Percentiles rank a stretch among this genome's conserved stretches.
Conservation (phyloP, 495 filamentous ascomycete species). For the Lasiosphaeria miniovina region DNA sequence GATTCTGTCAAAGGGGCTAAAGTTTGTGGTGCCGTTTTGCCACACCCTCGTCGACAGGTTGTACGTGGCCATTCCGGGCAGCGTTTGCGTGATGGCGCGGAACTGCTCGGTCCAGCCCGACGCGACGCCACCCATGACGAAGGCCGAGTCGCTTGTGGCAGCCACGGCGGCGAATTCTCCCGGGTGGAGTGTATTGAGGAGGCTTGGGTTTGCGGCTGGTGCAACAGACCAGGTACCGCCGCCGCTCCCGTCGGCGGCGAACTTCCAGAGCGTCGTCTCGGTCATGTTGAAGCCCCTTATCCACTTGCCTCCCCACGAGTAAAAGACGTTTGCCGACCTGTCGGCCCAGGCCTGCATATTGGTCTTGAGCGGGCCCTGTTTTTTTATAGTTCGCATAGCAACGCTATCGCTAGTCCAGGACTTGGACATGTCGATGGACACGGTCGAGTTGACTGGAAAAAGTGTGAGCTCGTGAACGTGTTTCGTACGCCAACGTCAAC, state of each 20-base stretch:
- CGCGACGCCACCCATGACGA: slow-evolving; percentile 17
- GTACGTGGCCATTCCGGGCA: slow-evolving; percentile 22
- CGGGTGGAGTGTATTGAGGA: slow-evolving; percentile 7
- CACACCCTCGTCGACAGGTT: slow-evolving; percentile 19
- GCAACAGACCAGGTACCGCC: slow-evolving; percentile 35
- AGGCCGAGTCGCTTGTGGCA: slow-evolving; percentile 9
- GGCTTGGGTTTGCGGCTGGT: background rate
- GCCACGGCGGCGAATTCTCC: slow-evolving; percentile 5
- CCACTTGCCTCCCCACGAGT: slow-evolving; percentile 36
- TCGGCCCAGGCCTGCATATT: slow-evolving; percentile 33
- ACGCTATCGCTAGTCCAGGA: slow-evolving; percentile 35
- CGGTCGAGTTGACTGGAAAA: slow-evolving; percentile 29
- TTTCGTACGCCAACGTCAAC: background rate
- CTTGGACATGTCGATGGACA: slow-evolving; percentile 36
- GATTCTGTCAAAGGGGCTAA: slow-evolving; percentile 15
- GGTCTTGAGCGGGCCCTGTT: slow-evolving; percentile 17
- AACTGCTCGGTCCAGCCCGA: slow-evolving; percentile 7
- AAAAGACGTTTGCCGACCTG: slow-evolving; percentile 23
- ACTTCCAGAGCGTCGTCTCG: slow-evolving; percentile 29
- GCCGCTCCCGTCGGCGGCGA: slow-evolving; percentile 32
- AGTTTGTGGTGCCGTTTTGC: slow-evolving; percentile 14
- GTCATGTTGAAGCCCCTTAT: slow-evolving; percentile 15
- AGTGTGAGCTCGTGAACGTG: background rate
- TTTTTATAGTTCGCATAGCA: slow-evolving; percentile 25
- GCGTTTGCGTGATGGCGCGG: slow-evolving; percentile 5